These are phyloP conservation scores for Phaeosphaeriaceae sp. DNA, from an alignment of 2,329 filamentous ascomycete genomes.

Conservation along the genomic window DNA sequence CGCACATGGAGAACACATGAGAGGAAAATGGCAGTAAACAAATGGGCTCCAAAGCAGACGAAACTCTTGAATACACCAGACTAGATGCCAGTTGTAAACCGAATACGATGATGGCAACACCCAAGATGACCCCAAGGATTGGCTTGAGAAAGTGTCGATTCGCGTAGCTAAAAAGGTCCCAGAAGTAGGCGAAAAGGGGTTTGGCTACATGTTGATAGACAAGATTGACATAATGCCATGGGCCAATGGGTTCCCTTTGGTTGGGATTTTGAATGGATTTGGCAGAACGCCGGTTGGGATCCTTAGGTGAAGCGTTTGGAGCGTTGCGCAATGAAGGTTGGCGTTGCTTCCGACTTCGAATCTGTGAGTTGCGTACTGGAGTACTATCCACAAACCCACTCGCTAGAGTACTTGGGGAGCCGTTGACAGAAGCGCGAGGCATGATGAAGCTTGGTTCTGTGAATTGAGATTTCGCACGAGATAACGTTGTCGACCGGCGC, in stretches of 20 bases:
- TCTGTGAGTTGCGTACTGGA: constrained; percentile 28
- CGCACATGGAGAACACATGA: constrained; percentile 68
- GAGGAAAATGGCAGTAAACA: constrained; percentile 72
- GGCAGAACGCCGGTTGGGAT: constrained; percentile 5
- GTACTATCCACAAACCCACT: constrained; percentile 27
- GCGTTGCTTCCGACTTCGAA: constrained; percentile 20
- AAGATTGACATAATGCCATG: constrained; percentile 31
- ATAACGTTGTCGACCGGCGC: constrained; percentile 16
- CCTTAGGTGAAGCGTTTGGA: constrained; percentile 9
- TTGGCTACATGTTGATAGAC: constrained; percentile 42
- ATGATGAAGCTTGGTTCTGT: constrained; percentile 52
- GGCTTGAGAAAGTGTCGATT: constrained; percentile 67
- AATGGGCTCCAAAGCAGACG: constrained; percentile 69
- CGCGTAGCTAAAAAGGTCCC: constrained; percentile 64
- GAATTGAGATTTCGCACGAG: constrained; percentile 18
- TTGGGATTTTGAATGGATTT: not conserved
- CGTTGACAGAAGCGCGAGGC: constrained; percentile 40
- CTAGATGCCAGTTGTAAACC: constrained; percentile 62
- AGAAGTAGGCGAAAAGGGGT: constrained; percentile 55
- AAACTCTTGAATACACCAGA: constrained; percentile 67
- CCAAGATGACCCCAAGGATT: constrained; percentile 63
- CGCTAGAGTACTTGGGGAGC: constrained; percentile 16
- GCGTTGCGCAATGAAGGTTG: constrained; percentile 7
- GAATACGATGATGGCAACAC: constrained; percentile 61
- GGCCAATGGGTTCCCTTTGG: constrained; percentile 21